These are phyloP conservation scores for Fusarium sublunatum DNA, from an alignment of 2,329 filamentous ascomycete genomes.

Conservation along the genomic window DNA sequence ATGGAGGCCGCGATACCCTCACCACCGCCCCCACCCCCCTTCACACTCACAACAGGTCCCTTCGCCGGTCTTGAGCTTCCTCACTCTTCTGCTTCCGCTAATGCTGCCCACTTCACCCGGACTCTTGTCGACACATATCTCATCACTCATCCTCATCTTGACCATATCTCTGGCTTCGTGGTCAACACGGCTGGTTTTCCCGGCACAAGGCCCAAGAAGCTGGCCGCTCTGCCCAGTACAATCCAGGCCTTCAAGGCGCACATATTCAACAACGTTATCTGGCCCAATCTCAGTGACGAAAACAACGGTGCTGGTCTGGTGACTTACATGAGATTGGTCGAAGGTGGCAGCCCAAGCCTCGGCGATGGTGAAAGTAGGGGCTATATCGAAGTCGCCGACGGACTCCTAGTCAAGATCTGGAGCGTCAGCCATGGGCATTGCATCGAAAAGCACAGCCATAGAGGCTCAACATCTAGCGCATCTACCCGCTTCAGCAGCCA, in stretches of 20 bases:
- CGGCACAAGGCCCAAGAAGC: constrained; percentile 81
- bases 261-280: constrained; percentile 98
- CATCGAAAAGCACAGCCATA: constrained; percentile 77
- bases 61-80: constrained; percentile 83
- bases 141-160: constrained; percentile 96
- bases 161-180: constrained; percentile 91
- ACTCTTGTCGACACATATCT: constrained; percentile 87
- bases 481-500: constrained; percentile 63
- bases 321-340: constrained; percentile 87
- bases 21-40: constrained; percentile 53
- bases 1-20: constrained; percentile 68
- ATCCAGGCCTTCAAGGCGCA: constrained; percentile 92
- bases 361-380: constrained; percentile 83
- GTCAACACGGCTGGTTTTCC: constrained; percentile 92
- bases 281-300: constrained; percentile 97
- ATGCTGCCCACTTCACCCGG: constrained; percentile 82
- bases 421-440: constrained; percentile 91
- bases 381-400: constrained; percentile 89
- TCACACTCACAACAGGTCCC: constrained; percentile 73
- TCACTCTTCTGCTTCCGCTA: constrained; percentile 73
- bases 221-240: constrained; percentile 89
- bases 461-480: constrained; percentile 65
- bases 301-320: constrained; percentile 93
- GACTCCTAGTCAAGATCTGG: constrained; percentile 88
- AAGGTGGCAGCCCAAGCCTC: constrained; percentile 86